A percentile compares a stretch with the other conserved stretches of the same genome.
Conservation (phyloP, 2,329 filamentous ascomycete species). For the Falciphora oryzae region DNA sequence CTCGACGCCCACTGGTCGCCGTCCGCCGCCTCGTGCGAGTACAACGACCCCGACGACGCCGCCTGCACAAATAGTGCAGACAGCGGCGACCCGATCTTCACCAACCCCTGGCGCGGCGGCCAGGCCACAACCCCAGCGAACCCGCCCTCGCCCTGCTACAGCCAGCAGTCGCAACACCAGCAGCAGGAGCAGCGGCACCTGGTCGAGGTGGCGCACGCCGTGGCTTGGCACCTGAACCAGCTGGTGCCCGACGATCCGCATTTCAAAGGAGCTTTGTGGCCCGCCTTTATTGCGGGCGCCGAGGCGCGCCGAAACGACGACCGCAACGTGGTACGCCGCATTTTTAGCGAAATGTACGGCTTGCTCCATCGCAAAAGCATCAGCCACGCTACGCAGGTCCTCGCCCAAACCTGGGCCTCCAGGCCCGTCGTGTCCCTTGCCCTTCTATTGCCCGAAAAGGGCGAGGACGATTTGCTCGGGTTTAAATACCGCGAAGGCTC, state of each 20-base stretch:
- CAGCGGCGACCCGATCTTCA: no score
- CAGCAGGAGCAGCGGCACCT: neutral
- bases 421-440: neutral
- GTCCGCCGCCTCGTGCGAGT: no score
- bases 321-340: neutral
- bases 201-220: neutral
- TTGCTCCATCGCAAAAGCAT: neutral
- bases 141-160: neutral
- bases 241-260: constrained; percentile 12
- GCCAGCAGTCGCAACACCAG: no score
- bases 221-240: constrained; percentile 10
- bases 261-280: constrained; percentile 15
- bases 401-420: constrained; percentile 10
- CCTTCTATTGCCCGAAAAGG: neutral
- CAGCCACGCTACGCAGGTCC: neutral
- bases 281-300: constrained; percentile 12
- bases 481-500: neutral
- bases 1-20: neutral
- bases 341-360: neutral
- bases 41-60: neutral
- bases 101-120: no score
- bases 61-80: no score
- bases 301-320: constrained; percentile 5
- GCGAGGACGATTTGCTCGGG: neutral
- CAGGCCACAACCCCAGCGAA: no score